These are phyloP conservation scores for Trichoderma gamsii DNA, from an alignment of 495 filamentous ascomycete genomes.

Conservation along the genomic window DNA sequence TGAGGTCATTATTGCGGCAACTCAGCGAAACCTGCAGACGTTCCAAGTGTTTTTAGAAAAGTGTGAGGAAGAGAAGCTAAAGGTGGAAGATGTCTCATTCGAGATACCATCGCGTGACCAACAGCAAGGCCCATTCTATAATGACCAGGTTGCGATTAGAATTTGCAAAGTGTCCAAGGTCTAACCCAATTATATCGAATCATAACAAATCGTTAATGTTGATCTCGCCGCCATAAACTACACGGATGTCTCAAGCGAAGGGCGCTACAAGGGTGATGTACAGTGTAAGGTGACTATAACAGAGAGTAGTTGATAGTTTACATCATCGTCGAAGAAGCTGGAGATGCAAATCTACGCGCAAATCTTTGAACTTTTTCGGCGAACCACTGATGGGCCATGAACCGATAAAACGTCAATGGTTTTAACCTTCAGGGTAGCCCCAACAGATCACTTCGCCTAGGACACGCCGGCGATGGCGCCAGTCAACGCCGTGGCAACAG, in stretches of 20 bases:
- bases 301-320: too few relatives aligned
- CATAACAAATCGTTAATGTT: neutral
- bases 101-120: conserved; percentile 27
- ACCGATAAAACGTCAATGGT: neutral
- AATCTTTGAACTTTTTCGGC: neutral
- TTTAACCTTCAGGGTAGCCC: conserved; percentile 5
- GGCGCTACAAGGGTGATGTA: too few relatives aligned
- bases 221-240: neutral
- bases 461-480: neutral
- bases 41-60: conserved; percentile 36
- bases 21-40: conserved; percentile 41
- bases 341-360: neutral
- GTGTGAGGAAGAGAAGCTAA: conserved; percentile 30
- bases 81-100: conserved; percentile 31
- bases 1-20: conserved; percentile 41
- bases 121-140: conserved; percentile 47
- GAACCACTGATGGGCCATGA: neutral
- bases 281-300: too few relatives aligned
- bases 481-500: neutral
- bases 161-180: conserved; percentile 32
- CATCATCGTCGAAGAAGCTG: neutral
- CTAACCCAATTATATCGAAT: neutral
- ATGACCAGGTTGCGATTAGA: conserved; percentile 36
- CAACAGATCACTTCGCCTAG: neutral
- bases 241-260: too few relatives aligned